A percentile compares a stretch with the other conserved stretches of the same genome.
Evolutionary conservation across 306 rosid species (phyloP).

Genomic region (Ormosia semicastrata): DNA sequence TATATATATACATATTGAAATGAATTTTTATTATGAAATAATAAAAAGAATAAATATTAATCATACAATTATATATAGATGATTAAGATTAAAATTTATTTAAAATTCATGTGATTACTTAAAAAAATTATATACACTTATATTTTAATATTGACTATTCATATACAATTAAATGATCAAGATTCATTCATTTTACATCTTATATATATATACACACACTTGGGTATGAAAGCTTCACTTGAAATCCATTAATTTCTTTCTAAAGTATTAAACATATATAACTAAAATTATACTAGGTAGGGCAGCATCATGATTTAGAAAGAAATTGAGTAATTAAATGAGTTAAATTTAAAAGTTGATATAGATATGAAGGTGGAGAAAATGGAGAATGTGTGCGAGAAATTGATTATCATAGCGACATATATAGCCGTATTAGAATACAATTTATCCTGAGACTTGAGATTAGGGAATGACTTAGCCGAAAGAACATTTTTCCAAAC

Average conservation of each 20-base stretch:
- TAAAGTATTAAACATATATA: not conserved
- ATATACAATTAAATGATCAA: too few relatives aligned
- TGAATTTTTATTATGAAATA: too few relatives aligned
- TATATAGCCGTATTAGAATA: not conserved
- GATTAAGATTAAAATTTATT: too few relatives aligned
- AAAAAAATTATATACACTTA: too few relatives aligned
- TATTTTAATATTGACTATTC: too few relatives aligned
- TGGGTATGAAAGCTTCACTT: not conserved
- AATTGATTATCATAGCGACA: not conserved
- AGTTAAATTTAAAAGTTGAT: not conserved
- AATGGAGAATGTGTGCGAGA: not conserved
- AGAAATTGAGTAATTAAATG: not conserved
- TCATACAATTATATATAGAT: too few relatives aligned
- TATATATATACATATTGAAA: too few relatives aligned
- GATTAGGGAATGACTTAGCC: not conserved
- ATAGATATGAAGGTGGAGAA: not conserved
- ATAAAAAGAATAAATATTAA: too few relatives aligned
- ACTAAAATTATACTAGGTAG: not conserved
- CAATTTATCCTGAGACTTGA: not conserved
- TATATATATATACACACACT: not conserved
- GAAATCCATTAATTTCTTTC: not conserved
- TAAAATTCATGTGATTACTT: too few relatives aligned
- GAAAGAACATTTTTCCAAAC: slow-evolving; percentile 27
- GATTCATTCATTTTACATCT: too few relatives aligned
- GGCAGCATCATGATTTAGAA: not conserved